Base-by-base conservation (phyloP, 2,329 filamentous ascomycete species). In the Xylariaceae sp. region DNA sequence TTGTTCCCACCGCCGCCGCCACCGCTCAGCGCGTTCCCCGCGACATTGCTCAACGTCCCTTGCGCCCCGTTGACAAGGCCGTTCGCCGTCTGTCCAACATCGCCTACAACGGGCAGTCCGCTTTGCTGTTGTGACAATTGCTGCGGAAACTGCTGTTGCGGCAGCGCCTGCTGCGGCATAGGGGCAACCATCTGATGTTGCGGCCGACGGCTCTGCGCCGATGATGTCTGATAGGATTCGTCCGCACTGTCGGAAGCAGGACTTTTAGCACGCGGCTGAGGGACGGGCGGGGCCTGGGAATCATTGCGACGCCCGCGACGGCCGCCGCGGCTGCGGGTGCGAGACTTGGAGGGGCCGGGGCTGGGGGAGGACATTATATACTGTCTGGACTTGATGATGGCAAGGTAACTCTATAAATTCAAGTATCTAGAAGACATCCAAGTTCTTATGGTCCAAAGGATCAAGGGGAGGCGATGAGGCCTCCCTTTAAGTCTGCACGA, bases 1-100 rank as follows among this genome's bases (percentile, higher is more conserved):
- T 80, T 78, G 68, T 80, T 78, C 67, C 62, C 34, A 13, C 55
- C 63, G 15, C 53, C 64, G 68, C 80, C 78, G 67, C 59, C 57
- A 30, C 71, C 73, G 15, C 67, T 61, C 30, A 71, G 62, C 1
- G 59, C 68, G 49, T 58, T 62, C 1, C 70, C 68, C 7, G 70
- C 64, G 0, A 73, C 67, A 11, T 66, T 65, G 37, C 69, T 62
- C 1, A 73, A 49, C 1, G 70, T 64, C 7, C 68, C 65, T 17
- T 66, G 67, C 6, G 69, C 70, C 13, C 66, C 57, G 55, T 68
- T 66, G 23, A 65, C 66, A 35, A 73, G 62, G 57, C 68, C 65
- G 52, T 68, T 70, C 10, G 68, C 70, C 11, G 69, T 71, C 61
- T 71, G 58, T 37, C 70, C 70, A 35, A 71, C 67, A 15, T 71